Evolutionary conservation across 202 grass and related monocot species (phyloP).

Genomic region (Schoenoplectus triqueter): DNA sequence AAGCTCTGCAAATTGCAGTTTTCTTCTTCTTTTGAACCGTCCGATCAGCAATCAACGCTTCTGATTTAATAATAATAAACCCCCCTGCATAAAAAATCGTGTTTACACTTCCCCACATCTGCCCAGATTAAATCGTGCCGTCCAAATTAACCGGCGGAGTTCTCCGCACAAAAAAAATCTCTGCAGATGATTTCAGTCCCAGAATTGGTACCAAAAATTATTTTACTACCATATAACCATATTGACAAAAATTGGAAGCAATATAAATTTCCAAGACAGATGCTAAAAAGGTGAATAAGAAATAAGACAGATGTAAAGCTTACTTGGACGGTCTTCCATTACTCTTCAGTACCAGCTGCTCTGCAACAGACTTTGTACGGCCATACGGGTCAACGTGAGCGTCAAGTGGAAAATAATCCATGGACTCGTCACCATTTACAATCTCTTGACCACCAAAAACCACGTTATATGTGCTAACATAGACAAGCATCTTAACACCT

Average conservation of each 20-base stretch:
- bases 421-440: conserved; percentile 61
- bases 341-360: conserved; percentile 86
- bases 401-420: conserved; percentile 83
- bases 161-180: too few relatives aligned
- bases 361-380: conserved; percentile 84
- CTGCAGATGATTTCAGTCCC: too few relatives aligned
- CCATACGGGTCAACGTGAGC: conserved; percentile 88
- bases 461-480: conserved; percentile 86
- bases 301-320: conserved; percentile 36
- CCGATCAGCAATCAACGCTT: too few relatives aligned
- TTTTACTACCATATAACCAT: background rate
- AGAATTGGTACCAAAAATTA: background rate
- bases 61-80: too few relatives aligned
- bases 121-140: too few relatives aligned
- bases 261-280: background rate
- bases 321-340: conserved; percentile 82
- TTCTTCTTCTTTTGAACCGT: too few relatives aligned
- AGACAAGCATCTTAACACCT: conserved; percentile 72
- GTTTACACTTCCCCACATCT: too few relatives aligned
- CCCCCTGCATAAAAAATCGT: too few relatives aligned
- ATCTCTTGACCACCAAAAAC: conserved; percentile 86
- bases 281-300: conserved; percentile 1
- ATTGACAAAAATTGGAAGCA: background rate
- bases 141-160: too few relatives aligned
- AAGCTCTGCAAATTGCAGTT: too few relatives aligned